Conservation (phyloP, 2,329 filamentous ascomycete genomes). For the Sarocladiaceae sp. region DNA sequence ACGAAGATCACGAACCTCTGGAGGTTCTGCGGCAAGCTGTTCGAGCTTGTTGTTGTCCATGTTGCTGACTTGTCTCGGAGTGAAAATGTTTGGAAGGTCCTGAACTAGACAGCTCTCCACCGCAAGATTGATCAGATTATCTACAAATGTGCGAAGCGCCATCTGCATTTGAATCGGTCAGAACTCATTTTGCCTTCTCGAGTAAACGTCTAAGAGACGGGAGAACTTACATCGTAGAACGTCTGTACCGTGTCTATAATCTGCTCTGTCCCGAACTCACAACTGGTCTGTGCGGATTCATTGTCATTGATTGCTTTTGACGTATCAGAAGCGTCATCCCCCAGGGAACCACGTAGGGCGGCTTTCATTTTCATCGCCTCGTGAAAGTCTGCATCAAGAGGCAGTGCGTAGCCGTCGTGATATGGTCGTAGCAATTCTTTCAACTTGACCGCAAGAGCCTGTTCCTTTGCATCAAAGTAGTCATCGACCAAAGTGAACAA, state of each 20-base stretch:
- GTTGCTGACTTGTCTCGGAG: constrained; percentile 25
- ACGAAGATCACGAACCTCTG: constrained; percentile 14
- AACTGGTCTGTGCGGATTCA: constrained; percentile 7
- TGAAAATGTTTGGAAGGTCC: constrained; percentile 34
- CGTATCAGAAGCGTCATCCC: constrained; percentile 8
- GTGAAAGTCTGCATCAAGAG: constrained; percentile 27
- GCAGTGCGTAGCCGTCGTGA: constrained; percentile 23
- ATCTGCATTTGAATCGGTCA: constrained; percentile 24
- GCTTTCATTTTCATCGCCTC: constrained; percentile 4
- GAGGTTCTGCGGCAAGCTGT: constrained; percentile 25
- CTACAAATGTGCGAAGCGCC: constrained; percentile 36
- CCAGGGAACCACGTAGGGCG: neutral
- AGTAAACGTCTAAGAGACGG: accelerated
- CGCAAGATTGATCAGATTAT: constrained; percentile 41
- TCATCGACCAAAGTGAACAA: constrained; percentile 19
- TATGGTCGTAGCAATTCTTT: constrained; percentile 34
- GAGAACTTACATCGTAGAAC: constrained; percentile 34
- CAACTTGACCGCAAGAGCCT: constrained; percentile 26
- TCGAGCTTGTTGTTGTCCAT: constrained; percentile 25
- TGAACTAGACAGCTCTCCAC: constrained; percentile 41
- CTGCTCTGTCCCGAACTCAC: constrained; percentile 29
- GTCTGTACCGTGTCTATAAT: constrained; percentile 38
- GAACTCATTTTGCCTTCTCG: neutral
- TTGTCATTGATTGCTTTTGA: constrained; percentile 13
- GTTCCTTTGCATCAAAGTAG: constrained; percentile 27